Conservation (phyloP, 768 basidiomycete genomes). For the Boletus reticuloceps region DNA sequence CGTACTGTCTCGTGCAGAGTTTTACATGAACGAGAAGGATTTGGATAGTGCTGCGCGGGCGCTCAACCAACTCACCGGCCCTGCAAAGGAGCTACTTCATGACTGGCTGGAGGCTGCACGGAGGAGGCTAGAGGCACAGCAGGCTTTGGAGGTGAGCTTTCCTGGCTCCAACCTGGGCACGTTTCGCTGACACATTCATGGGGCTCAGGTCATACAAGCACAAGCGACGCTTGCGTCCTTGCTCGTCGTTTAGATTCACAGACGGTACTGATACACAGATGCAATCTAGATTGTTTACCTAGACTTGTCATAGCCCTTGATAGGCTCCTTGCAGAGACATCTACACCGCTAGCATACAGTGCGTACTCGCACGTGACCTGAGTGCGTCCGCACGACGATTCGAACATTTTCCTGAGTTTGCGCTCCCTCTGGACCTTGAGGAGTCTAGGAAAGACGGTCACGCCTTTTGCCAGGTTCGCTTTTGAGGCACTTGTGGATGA, state of each 20-base stretch:
- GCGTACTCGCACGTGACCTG: slow-evolving; percentile 89
- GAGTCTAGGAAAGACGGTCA: slow-evolving; percentile 84
- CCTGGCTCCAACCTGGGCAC: background rate
- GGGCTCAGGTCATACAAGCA: slow-evolving; percentile 66
- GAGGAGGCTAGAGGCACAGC: slow-evolving; percentile 83
- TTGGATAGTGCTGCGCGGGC: slow-evolving; percentile 80
- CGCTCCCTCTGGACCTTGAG: slow-evolving; percentile 62
- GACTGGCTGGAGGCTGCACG: slow-evolving; percentile 95
- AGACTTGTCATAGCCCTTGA: background rate
- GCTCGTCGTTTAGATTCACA: slow-evolving; percentile 57
- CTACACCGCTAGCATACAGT: slow-evolving; percentile 30
- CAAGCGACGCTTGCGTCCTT: slow-evolving; percentile 83
- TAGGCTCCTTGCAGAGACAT: background rate
- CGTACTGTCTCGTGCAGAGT: slow-evolving; percentile 85
- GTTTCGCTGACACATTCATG: slow-evolving; percentile 9
- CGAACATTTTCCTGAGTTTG: slow-evolving; percentile 49
- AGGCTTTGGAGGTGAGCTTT: slow-evolving; percentile 74
- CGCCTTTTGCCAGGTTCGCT: slow-evolving; percentile 76
- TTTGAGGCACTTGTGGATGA: slow-evolving; percentile 76
- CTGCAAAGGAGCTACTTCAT: slow-evolving; percentile 64
- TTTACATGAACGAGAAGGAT: slow-evolving; percentile 89
- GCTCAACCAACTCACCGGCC: slow-evolving; percentile 85
- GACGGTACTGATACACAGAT: slow-evolving; percentile 16
- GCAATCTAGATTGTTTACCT: slow-evolving; percentile 17
- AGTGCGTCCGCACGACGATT: slow-evolving; percentile 75